A percentile compares a stretch with the other conserved stretches of the same genome.
Conservation (phyloP, 495 filamentous ascomycete genomes). For the Extremus antarcticus region DNA sequence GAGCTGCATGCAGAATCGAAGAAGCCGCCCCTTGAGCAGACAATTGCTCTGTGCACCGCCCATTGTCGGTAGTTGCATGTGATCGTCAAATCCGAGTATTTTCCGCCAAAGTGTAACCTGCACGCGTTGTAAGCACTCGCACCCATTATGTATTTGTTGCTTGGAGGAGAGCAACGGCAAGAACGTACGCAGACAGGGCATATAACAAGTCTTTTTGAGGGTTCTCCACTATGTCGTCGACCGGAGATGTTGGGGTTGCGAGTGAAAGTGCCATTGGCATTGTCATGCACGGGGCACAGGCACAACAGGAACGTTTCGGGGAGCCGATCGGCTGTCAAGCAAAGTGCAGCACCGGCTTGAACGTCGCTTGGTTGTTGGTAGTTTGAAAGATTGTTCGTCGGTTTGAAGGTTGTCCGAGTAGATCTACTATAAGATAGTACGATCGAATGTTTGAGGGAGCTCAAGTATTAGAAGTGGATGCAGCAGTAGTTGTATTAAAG, state of each 20-base stretch:
- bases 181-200: constrained; percentile 30
- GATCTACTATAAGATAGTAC: not conserved
- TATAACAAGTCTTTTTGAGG: constrained; percentile 28
- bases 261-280: constrained; percentile 3
- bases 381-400: no score
- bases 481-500: not conserved
- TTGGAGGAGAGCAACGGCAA: not conserved
- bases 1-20: constrained; percentile 32
- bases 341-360: not conserved
- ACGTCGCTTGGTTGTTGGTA: not conserved
- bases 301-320: not conserved
- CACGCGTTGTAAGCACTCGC: not conserved
- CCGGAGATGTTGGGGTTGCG: not conserved
- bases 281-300: not conserved
- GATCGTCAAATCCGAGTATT: constrained; percentile 35
- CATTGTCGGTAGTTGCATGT: constrained; percentile 28
- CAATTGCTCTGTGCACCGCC: constrained; percentile 30
- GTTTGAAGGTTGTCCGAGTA: no score
- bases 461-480: not conserved
- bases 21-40: constrained; percentile 33
- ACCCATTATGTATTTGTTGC: not conserved
- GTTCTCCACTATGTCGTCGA: constrained; percentile 5
- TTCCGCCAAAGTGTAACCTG: constrained; percentile 21
- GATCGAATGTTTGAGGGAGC: not conserved
- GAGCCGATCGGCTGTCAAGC: no score